phyloP scores from a whole-genome alignment of 108 stramenopile species.

The Skeletonema grethae region DNA sequence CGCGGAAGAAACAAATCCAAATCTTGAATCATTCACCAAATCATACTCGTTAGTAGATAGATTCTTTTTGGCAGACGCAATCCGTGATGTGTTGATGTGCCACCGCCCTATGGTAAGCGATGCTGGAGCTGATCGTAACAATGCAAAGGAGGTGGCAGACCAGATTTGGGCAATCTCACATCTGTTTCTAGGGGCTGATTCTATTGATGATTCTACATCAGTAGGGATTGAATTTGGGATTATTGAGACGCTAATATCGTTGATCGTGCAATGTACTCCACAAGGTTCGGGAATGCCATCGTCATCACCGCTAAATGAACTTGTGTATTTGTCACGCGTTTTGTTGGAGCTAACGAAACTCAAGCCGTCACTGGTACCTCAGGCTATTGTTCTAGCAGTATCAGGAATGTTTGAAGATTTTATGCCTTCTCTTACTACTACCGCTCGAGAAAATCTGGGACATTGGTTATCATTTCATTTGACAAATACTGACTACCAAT shows the following conservation, averaged over 20 bases:
- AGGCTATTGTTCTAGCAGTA: constrained; percentile 67
- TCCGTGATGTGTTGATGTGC: constrained; percentile 76
- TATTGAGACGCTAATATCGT: constrained; percentile 69
- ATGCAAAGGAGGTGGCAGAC: constrained; percentile 74
- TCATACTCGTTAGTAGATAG: constrained; percentile 72
- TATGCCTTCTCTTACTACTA: constrained; percentile 70
- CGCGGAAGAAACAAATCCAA: constrained; percentile 54
- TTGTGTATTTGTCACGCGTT: constrained; percentile 69
- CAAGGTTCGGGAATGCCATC: constrained; percentile 34
- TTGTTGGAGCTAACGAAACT: constrained; percentile 79
- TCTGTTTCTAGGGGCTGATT: constrained; percentile 34
- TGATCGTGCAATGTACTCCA: constrained; percentile 63
- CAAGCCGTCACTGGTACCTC: constrained; percentile 69
- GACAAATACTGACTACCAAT: constrained; percentile 84
- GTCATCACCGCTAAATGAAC: constrained; percentile 37
- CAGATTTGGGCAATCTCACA: constrained; percentile 67
- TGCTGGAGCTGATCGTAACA: constrained; percentile 71
- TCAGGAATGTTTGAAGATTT: constrained; percentile 79
- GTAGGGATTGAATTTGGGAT: constrained; percentile 76
- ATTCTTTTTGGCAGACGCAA: constrained; percentile 69
- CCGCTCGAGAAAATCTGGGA: constrained; percentile 69
- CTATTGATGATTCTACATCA: constrained; percentile 23
- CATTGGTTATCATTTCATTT: constrained; percentile 87
- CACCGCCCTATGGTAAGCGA: constrained; percentile 66
- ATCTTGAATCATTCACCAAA: constrained; percentile 60